Percentiles rank a stretch among this genome's conserved stretches.
Evolutionary conservation across 495 filamentous ascomycete genomes (phyloP).

Genomic region (Podospora pseudoanserina): DNA sequence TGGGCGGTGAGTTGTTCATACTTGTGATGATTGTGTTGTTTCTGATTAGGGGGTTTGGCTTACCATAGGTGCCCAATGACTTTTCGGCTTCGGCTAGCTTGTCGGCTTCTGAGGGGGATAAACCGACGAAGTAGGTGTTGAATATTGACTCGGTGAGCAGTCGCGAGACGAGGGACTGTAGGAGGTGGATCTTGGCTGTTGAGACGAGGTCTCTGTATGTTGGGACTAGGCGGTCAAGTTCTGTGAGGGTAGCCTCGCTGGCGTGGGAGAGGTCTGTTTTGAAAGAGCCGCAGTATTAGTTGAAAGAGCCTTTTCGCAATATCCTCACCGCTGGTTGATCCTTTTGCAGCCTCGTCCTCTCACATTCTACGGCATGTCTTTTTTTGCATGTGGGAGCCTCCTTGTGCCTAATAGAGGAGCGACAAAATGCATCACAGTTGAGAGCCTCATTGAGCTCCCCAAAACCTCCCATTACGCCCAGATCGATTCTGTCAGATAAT

Average conservation of each 20-base stretch:
- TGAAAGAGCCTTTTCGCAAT: background rate
- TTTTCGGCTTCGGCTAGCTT: conserved; percentile 44
- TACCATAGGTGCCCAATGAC: conserved; percentile 45
- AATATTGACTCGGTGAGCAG: conserved; percentile 52
- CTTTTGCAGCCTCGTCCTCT: background rate
- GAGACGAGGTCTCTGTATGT: conserved; percentile 47
- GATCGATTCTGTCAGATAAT: background rate
- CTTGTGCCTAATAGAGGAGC: no score
- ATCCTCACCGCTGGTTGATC: background rate
- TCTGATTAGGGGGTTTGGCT: conserved; percentile 13
- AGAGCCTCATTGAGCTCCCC: no score
- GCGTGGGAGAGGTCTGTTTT: conserved; percentile 39
- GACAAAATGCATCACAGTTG: no score
- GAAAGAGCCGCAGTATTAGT: conserved; percentile 7
- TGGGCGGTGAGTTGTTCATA: conserved; percentile 4
- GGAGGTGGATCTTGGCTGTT: conserved; percentile 48
- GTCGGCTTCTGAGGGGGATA: conserved; percentile 40
- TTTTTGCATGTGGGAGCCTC: background rate
- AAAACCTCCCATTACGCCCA: no score
- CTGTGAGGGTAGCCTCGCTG: conserved; percentile 32
- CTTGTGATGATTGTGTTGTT: background rate
- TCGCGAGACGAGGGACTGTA: conserved; percentile 51
- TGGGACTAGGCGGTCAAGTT: conserved; percentile 46
- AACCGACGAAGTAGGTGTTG: conserved; percentile 50
- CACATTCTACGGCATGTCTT: background rate